A percentile compares a stretch with the other conserved stretches of the same genome.
phyloP scores from a whole-genome alignment of 1,284 basidiomycete genomes.

The Puccinia hordei region DNA sequence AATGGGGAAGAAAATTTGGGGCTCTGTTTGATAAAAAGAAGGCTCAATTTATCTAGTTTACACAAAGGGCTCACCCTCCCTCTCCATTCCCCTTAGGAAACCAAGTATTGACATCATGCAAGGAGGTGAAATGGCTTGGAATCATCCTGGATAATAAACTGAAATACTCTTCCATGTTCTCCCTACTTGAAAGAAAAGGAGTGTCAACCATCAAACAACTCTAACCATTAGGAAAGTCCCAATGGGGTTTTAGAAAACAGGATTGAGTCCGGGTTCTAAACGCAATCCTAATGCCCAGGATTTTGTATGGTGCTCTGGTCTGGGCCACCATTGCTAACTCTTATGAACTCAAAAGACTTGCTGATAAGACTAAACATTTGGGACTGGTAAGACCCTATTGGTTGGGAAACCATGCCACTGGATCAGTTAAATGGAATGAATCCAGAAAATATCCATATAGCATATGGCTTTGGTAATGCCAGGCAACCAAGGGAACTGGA shows the following conservation, averaged over 20 bases:
- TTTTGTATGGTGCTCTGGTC: no score
- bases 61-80: not conserved
- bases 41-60: not conserved
- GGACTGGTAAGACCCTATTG: no score
- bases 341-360: no score
- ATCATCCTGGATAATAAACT: not conserved
- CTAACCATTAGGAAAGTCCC: not conserved
- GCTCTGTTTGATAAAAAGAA: conserved; percentile 27
- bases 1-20: conserved; percentile 3
- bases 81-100: not conserved
- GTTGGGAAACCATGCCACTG: no score
- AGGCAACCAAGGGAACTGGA: no score
- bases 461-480: no score
- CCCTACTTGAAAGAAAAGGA: not conserved
- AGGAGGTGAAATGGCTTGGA: conserved; percentile 8
- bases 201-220: not conserved
- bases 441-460: not conserved
- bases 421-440: not conserved
- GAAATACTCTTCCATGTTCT: no score
- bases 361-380: no score
- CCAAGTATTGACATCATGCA: not conserved
- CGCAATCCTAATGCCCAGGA: no score
- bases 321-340: no score
- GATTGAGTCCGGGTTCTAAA: no score
- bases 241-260: no score